Conservation (phyloP, 306 rosid species). For the Citrullus amarus region DNA sequence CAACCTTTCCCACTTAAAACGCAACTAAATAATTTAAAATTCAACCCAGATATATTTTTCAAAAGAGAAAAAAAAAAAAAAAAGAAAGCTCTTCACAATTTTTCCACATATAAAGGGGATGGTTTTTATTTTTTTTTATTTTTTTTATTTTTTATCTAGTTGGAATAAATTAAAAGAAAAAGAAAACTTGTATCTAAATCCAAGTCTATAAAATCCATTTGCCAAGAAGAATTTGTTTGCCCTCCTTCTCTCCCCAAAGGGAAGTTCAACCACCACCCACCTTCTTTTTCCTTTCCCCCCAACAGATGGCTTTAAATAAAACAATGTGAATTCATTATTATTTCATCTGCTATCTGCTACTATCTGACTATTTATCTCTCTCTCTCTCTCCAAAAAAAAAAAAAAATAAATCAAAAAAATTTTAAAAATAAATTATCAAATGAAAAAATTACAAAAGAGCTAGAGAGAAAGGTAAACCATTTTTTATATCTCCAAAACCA, state of each 20-base stretch:
- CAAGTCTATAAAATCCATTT: not conserved
- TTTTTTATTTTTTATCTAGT: too few species aligned
- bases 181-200: slow-evolving; percentile 14
- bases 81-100: not conserved
- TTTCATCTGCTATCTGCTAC: slow-evolving; percentile 18
- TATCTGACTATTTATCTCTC: slow-evolving; percentile 9
- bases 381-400: not conserved
- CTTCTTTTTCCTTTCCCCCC: slow-evolving; percentile 38
- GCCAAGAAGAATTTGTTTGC: slow-evolving; percentile 11
- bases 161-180: too few species aligned
- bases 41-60: too few species aligned
- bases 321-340: slow-evolving; percentile 44
- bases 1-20: too few species aligned
- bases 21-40: too few species aligned
- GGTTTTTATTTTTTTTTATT: too few species aligned
- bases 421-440: not conserved
- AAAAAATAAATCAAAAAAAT: too few species aligned
- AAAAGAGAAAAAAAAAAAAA: too few species aligned
- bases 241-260: not conserved
- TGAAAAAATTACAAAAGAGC: not conserved
- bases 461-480: not conserved
- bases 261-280: slow-evolving; percentile 95
- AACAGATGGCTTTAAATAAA: slow-evolving; percentile 57
- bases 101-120: not conserved
- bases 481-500: not conserved